Evolutionary conservation across 768 basidiomycete species (phyloP).

Genomic region (Boletus reticuloceps): DNA sequence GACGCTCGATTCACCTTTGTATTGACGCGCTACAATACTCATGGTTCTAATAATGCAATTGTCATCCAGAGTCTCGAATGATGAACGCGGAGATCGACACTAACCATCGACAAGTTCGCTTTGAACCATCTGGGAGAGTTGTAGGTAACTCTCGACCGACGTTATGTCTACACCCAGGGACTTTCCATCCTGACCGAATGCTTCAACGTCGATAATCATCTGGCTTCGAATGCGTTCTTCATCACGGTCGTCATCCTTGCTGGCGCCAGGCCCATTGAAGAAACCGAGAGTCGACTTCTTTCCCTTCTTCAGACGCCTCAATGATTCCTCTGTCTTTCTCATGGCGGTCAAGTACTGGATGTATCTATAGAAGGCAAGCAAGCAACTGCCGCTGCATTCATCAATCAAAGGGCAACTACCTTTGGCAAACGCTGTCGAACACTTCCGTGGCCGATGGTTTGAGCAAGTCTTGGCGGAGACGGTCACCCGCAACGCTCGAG

Average conservation of each 20-base stretch:
- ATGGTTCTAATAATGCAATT: constrained; percentile 11
- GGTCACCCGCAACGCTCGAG: constrained; percentile 56
- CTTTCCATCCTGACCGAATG: constrained; percentile 76
- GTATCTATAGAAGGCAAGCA: constrained; percentile 49
- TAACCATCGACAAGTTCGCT: constrained; percentile 36
- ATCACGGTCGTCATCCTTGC: constrained; percentile 67
- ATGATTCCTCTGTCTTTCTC: constrained; percentile 90
- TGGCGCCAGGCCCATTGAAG: constrained; percentile 54
- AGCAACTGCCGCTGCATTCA: neutral
- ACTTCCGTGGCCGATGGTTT: constrained; percentile 54
- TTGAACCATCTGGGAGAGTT: constrained; percentile 62
- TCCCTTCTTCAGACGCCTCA: constrained; percentile 83
- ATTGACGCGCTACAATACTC: neutral
- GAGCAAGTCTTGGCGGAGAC: constrained; percentile 54
- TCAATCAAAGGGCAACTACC: constrained; percentile 35
- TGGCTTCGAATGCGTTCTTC: constrained; percentile 83
- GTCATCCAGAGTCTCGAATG: neutral
- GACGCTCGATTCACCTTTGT: too few species aligned
- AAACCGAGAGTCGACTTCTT: constrained; percentile 78
- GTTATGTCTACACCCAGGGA: constrained; percentile 63
- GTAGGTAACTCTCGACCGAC: constrained; percentile 48
- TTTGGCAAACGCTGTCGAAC: constrained; percentile 69
- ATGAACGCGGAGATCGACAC: neutral
- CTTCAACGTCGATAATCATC: constrained; percentile 84
- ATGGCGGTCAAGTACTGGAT: constrained; percentile 75